phyloP scores from a whole-genome alignment of 2,329 filamentous ascomycete genomes.

The Colletotrichum filicis region DNA sequence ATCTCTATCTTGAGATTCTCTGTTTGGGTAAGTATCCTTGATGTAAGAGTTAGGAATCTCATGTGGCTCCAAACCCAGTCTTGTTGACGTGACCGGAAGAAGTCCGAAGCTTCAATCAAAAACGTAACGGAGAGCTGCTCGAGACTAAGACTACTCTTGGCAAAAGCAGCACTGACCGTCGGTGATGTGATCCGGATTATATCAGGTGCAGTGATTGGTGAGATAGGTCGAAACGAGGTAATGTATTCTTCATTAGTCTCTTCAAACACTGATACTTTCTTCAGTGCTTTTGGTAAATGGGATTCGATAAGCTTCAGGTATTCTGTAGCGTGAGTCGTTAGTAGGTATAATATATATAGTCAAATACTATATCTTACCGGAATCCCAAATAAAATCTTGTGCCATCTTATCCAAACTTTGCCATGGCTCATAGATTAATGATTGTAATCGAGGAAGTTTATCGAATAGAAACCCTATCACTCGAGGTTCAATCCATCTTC shows the following conservation, averaged over 20 bases:
- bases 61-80: slow-evolving; percentile 43
- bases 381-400: slow-evolving; percentile 34
- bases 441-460: slow-evolving; percentile 42
- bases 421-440: slow-evolving; percentile 48
- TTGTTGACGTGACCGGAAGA: slow-evolving; percentile 40
- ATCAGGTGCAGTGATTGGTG: too few relatives aligned
- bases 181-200: background rate
- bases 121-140: slow-evolving; percentile 44
- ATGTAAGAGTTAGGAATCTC: slow-evolving; percentile 47
- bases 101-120: slow-evolving; percentile 42
- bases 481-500: slow-evolving; percentile 38
- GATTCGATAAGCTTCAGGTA: slow-evolving; percentile 24
- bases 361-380: slow-evolving; percentile 34
- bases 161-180: slow-evolving; percentile 37
- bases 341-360: background rate
- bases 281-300: slow-evolving; percentile 40
- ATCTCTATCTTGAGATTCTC: slow-evolving; percentile 35
- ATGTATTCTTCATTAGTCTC: slow-evolving; percentile 40
- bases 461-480: slow-evolving; percentile 37
- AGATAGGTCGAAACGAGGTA: background rate
- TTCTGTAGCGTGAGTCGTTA: background rate
- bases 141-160: slow-evolving; percentile 40
- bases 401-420: slow-evolving; percentile 37
- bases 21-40: slow-evolving; percentile 39
- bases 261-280: slow-evolving; percentile 41